Base-by-base conservation (phyloP, 345 rosid species). In the Hypericum androsaemum region DNA sequence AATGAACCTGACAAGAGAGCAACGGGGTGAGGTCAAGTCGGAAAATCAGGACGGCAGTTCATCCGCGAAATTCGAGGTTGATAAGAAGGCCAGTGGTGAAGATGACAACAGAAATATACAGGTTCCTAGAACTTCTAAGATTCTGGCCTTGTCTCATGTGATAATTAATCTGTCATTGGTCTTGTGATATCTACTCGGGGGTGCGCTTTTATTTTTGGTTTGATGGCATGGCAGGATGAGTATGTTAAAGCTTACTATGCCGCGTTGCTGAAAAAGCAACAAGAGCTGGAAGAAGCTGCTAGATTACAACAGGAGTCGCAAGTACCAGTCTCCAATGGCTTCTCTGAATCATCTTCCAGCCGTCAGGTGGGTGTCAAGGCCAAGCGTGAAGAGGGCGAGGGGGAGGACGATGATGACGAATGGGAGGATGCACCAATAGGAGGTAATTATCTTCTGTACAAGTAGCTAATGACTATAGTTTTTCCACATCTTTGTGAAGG, bases 1-100 rank as follows among this genome's bases (percentile, higher is more conserved):
- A 63, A 88, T 92, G 98, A 83, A 77, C 64, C 86, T 92, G 52
- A 83, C 96, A 1, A 78, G 69, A 62, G 95, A 83, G 64, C 98
- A 85, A 69, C 85, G 86, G 54, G 98, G 98, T 70, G 90, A 81
- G 72, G 66, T 69, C 60, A 74, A 79, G 68, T 82, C 70, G 39
- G 94, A 80, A 71, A 74, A 85, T 22, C 32, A 4, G 79, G 87
- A 78, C 67, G 85, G 79, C 62, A 77, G 66, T 52, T 72, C 83
- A 37, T 64, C 68, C 12, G 67, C 74, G 41, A 63, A 69, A 49
- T 61, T 74, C 41, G 64, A 73, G 5, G 97, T 85, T 65, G 98
- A 85, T 78, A 85, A 88, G 64, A 92, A 83, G 69, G 60, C 51
- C 47, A 61, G 45, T 55, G 76, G 63, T 61, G 71, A 53, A 22